These are phyloP conservation scores for Ophiocordyceps camponoti-saundersi DNA, from an alignment of 2,329 filamentous ascomycete species.

Conservation along the genomic window DNA sequence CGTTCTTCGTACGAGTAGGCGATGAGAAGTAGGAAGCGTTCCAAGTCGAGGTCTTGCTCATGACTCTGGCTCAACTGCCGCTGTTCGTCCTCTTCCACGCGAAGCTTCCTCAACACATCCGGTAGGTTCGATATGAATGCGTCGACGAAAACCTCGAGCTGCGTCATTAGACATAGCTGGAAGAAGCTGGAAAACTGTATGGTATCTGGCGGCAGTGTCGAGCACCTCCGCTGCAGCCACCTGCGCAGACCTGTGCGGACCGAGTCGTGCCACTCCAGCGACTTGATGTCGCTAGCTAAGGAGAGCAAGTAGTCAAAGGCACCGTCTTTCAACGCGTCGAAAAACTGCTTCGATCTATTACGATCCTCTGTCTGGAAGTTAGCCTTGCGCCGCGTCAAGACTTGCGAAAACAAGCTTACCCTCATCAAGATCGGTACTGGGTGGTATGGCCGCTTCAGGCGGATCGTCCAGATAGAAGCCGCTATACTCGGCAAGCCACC, in stretches of 20 bases:
- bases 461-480: conserved; percentile 70
- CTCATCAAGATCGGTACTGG: conserved; percentile 45
- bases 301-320: conserved; percentile 85
- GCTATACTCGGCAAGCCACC: conserved; percentile 90
- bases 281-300: conserved; percentile 64
- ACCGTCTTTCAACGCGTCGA: conserved; percentile 67
- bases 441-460: conserved; percentile 35
- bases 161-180: conserved; percentile 55
- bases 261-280: conserved; percentile 74
- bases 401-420: conserved; percentile 15
- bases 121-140: conserved; percentile 92
- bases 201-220: conserved; percentile 48
- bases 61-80: conserved; percentile 48
- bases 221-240: conserved; percentile 68
- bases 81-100: conserved; percentile 80
- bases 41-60: conserved; percentile 57
- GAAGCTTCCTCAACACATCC: conserved; percentile 71
- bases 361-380: conserved; percentile 39
- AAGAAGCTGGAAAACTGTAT: conserved; percentile 57
- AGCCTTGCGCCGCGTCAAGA: conserved; percentile 2
- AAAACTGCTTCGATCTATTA: conserved; percentile 54
- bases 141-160: conserved; percentile 76
- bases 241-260: conserved; percentile 67
- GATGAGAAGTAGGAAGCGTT: conserved; percentile 83
- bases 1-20: conserved; percentile 81